Percentiles rank a stretch among this genome's conserved stretches.
Evolutionary conservation across 164 flowering plant genomes (phyloP).

Genomic region (Stephania japonica): DNA sequence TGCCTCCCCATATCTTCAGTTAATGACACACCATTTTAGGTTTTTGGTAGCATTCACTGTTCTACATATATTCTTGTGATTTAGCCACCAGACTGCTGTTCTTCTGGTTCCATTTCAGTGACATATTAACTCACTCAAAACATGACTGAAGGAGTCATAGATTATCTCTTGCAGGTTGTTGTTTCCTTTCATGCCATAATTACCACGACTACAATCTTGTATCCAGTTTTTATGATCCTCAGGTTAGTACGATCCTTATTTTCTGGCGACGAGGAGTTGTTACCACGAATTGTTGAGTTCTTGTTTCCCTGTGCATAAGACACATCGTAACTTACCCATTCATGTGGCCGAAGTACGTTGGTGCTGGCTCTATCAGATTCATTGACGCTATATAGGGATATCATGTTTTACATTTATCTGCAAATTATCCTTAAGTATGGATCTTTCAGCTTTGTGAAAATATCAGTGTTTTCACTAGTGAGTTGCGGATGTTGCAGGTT

Average conservation of each 20-base stretch:
- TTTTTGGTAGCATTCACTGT: neutral
- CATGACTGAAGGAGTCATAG: neutral
- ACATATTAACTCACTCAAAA: neutral
- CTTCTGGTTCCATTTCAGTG: neutral
- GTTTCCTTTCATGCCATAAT: conserved; percentile 21
- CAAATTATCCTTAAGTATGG: neutral
- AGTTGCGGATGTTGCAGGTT: conserved; percentile 40
- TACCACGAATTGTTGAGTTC: neutral
- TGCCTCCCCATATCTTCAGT: neutral
- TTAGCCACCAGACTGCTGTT: neutral
- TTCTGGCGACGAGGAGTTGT: neutral
- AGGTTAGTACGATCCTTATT: conserved; percentile 18
- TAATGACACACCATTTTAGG: neutral
- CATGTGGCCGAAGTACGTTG: neutral
- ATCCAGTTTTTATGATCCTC: conserved; percentile 30
- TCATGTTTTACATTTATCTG: neutral
- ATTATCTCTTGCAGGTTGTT: conserved; percentile 22
- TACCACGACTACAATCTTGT: conserved; percentile 19
- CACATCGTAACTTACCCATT: neutral
- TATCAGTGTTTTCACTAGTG: neutral
- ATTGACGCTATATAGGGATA: neutral
- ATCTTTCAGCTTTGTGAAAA: neutral
- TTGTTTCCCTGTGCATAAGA: neutral
- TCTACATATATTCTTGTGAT: neutral
- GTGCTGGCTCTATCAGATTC: neutral